These are phyloP conservation scores for Mimosa pudica DNA, from an alignment of 306 rosid species.

Conservation along the genomic window DNA sequence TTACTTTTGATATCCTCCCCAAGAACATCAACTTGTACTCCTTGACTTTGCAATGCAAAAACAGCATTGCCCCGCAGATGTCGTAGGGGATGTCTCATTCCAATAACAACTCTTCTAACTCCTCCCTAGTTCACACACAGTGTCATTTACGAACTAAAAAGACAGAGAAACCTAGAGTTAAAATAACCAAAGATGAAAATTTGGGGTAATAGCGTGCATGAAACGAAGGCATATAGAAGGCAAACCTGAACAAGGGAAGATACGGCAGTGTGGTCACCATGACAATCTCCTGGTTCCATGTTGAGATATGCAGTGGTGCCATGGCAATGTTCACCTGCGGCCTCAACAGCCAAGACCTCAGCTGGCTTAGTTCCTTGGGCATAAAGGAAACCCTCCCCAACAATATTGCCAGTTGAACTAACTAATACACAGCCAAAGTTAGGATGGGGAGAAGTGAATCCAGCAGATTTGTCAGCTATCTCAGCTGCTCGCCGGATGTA, in stretches of 20 bases:
- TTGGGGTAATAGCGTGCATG: not conserved
- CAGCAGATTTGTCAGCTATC: slow-evolving; percentile 78
- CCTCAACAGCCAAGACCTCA: slow-evolving; percentile 71
- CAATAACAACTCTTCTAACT: slow-evolving; percentile 79
- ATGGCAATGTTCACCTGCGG: slow-evolving; percentile 55
- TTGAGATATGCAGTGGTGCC: slow-evolving; percentile 78
- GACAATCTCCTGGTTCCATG: slow-evolving; percentile 92
- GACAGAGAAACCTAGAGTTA: slow-evolving; percentile 24
- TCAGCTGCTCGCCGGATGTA: slow-evolving; percentile 67
- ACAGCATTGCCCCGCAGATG: slow-evolving; percentile 86
- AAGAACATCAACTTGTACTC: slow-evolving; percentile 77
- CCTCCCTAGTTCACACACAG: slow-evolving; percentile 73
- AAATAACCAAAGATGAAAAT: not conserved
- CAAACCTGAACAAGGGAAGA: slow-evolving; percentile 81
- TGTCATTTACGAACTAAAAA: slow-evolving; percentile 41
- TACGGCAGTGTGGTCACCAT: slow-evolving; percentile 75
- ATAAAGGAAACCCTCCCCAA: slow-evolving; percentile 85
- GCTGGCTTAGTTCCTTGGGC: slow-evolving; percentile 90
- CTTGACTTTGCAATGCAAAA: slow-evolving; percentile 73
- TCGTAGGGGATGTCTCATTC: slow-evolving; percentile 87
- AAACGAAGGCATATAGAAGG: not conserved
- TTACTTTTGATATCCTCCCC: slow-evolving; percentile 79
- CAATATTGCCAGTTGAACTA: slow-evolving; percentile 51
- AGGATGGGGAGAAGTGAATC: slow-evolving; percentile 87
- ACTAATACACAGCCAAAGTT: slow-evolving; percentile 87